Conservation (phyloP, 163 green algal species). For the Scenedesmus sp. region DNA sequence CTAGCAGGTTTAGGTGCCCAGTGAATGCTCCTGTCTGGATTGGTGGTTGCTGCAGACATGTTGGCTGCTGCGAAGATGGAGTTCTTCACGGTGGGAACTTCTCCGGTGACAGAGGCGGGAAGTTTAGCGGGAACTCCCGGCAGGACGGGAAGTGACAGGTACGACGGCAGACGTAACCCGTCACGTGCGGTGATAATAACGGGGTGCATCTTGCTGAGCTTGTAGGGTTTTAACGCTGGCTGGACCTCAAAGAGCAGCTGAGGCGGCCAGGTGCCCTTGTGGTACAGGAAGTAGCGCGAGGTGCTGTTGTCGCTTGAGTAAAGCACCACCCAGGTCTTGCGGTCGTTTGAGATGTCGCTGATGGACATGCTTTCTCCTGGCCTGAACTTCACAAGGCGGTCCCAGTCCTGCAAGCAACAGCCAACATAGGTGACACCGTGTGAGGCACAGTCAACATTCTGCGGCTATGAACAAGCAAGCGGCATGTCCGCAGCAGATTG, state of each 20-base stretch:
- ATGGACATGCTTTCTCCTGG: not conserved
- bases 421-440: too few relatives aligned
- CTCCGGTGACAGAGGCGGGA: not conserved
- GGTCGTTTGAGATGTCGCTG: conserved; percentile 18
- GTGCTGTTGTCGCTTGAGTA: conserved; percentile 26
- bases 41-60: not conserved
- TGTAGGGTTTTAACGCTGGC: conserved; percentile 22
- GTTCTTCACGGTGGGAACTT: not conserved
- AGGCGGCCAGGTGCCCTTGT: conserved; percentile 13
- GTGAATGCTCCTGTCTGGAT: not conserved
- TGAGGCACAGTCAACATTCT: too few relatives aligned
- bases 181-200: conserved; percentile 53
- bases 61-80: not conserved
- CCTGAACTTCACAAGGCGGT: conserved; percentile 14
- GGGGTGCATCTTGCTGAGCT: conserved; percentile 45
- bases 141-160: conserved; percentile 54
- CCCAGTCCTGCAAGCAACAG: conserved; percentile 7
- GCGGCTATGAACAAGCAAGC: too few relatives aligned
- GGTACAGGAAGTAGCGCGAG: conserved; percentile 19
- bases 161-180: conserved; percentile 53
- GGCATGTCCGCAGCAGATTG: too few relatives aligned
- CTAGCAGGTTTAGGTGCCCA: conserved; percentile 12
- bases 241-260: conserved; percentile 38
- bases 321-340: conserved; percentile 21
- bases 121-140: not conserved